Evolutionary conservation across 495 filamentous ascomycete species (phyloP).

Genomic region (Annulohypoxylon bovei): DNA sequence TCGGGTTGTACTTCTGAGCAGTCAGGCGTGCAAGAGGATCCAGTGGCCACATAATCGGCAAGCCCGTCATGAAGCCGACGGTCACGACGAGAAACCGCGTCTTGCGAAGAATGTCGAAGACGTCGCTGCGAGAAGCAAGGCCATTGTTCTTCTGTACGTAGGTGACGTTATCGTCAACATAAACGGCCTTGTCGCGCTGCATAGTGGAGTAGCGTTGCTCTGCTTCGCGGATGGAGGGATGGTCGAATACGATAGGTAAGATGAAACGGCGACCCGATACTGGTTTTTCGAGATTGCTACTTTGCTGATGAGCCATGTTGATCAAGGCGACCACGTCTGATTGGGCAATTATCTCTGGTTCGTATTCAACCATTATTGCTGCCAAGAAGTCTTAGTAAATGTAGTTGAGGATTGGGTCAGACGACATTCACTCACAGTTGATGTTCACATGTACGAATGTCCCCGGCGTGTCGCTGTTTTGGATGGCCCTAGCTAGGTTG

Average conservation of each 20-base stretch:
- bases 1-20: conserved; percentile 69
- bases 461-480: neutral
- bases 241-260: conserved; percentile 65
- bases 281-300: conserved; percentile 11
- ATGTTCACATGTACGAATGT: conserved; percentile 29
- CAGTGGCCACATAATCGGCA: conserved; percentile 64
- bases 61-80: conserved; percentile 67
- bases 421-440: conserved; percentile 18
- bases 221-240: conserved; percentile 58
- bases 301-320: conserved; percentile 1
- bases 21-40: conserved; percentile 64
- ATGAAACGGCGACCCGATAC: conserved; percentile 48
- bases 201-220: conserved; percentile 66
- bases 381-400: neutral
- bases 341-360: conserved; percentile 20
- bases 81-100: conserved; percentile 61
- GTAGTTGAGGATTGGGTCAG: neutral
- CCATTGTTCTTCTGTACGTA: conserved; percentile 69
- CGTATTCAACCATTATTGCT: conserved; percentile 33
- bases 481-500: conserved; percentile 22
- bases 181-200: conserved; percentile 66
- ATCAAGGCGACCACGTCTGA: conserved; percentile 16
- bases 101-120: conserved; percentile 60
- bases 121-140: conserved; percentile 26
- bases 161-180: conserved; percentile 65